A percentile compares a stretch with the other conserved stretches of the same genome.
These are phyloP conservation scores for Xerocomus minutiporus DNA, from an alignment of 1,284 basidiomycete species.

Conservation along the genomic window DNA sequence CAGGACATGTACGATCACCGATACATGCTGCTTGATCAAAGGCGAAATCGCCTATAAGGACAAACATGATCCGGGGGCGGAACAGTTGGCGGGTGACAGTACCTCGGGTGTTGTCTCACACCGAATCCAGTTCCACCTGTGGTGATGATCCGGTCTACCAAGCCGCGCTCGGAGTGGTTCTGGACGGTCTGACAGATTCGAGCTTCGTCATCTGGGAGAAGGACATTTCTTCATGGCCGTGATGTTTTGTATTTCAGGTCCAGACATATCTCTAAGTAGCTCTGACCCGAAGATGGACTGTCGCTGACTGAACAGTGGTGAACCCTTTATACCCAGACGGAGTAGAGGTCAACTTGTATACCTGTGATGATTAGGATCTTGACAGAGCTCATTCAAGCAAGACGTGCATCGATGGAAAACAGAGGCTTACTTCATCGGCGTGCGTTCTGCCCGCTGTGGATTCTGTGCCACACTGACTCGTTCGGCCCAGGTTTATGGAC, in stretches of 20 bases:
- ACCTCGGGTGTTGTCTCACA: slow-evolving; percentile 72
- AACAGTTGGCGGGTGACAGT: slow-evolving; percentile 43
- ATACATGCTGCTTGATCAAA: slow-evolving; percentile 47
- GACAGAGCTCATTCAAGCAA: slow-evolving; percentile 21
- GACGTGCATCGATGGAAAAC: slow-evolving; percentile 75
- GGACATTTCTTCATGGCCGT: no score
- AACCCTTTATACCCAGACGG: no score
- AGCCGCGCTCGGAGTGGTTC: no score
- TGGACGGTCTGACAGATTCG: no score
- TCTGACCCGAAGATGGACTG: slow-evolving; percentile 50
- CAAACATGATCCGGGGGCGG: no score
- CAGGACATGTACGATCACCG: slow-evolving; percentile 75
- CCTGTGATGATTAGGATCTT: slow-evolving; percentile 23
- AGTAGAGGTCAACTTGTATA: background rate
- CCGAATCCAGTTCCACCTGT: slow-evolving; percentile 45
- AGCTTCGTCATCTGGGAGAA: no score
- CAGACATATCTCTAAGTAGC: slow-evolving; percentile 53
- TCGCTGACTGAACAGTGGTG: slow-evolving; percentile 56
- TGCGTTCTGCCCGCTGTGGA: slow-evolving; percentile 12
- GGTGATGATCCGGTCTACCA: no score
- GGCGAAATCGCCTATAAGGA: slow-evolving; percentile 29
- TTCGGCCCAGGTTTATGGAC: slow-evolving; percentile 55
- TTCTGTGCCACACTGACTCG: background rate
- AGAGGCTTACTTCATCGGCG: slow-evolving; percentile 69
- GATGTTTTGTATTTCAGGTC: slow-evolving; percentile 45